These are phyloP conservation scores for Lablab purpureus DNA, from an alignment of 306 rosid species.

Conservation along the genomic window DNA sequence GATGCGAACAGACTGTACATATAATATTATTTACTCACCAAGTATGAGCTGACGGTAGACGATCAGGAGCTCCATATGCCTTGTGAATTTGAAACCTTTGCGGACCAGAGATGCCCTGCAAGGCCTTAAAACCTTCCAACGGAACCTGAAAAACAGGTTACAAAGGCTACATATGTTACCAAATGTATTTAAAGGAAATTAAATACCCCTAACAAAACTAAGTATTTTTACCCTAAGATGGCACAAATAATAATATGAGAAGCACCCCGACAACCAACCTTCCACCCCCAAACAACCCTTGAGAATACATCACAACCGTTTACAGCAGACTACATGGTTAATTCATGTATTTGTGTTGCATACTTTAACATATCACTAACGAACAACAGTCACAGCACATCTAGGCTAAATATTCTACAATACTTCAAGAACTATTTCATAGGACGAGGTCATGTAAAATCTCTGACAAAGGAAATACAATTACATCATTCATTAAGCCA, in stretches of 20 bases:
- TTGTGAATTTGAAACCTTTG: slow-evolving; percentile 99
- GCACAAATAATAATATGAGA: neutral
- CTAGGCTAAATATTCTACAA: neutral
- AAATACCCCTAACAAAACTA: slow-evolving; percentile 13
- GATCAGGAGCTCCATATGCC: slow-evolving; percentile 98
- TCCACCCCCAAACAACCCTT: neutral
- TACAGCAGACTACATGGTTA: neutral
- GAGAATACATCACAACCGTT: slow-evolving; percentile 19
- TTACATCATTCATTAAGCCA: too few relatives aligned
- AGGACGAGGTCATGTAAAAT: too few relatives aligned
- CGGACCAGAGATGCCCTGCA: slow-evolving; percentile 99
- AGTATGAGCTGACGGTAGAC: slow-evolving; percentile 98
- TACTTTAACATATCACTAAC: neutral
- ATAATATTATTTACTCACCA: slow-evolving; percentile 61
- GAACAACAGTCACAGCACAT: neutral
- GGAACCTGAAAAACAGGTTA: slow-evolving; percentile 80
- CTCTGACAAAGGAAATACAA: too few relatives aligned
- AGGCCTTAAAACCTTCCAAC: slow-evolving; percentile 94
- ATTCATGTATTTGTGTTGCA: neutral
- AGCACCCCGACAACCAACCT: neutral
- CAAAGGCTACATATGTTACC: slow-evolving; percentile 34
- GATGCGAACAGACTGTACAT: neutral
- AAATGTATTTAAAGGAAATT: slow-evolving; percentile 9
- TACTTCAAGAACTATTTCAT: neutral
- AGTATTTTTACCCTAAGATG: neutral